These are phyloP conservation scores for Oligophagozyma castellii DNA, from an alignment of 1,139 yeast genomes.

Conservation along the genomic window DNA sequence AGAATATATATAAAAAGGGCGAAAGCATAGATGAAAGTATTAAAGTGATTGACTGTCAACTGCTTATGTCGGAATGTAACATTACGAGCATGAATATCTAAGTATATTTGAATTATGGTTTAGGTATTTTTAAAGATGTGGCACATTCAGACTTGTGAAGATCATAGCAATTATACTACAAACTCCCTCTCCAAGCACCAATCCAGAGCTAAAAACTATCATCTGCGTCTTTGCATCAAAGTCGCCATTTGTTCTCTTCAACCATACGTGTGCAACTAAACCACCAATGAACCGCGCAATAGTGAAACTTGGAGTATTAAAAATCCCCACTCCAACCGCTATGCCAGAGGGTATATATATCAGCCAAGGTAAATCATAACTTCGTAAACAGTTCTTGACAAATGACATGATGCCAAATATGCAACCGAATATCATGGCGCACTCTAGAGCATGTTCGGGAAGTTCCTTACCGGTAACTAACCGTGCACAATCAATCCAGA, in stretches of 20 bases:
- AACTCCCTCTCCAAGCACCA: constrained; percentile 88
- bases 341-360: constrained; percentile 64
- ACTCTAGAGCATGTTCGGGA: constrained; percentile 62
- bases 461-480: constrained; percentile 83
- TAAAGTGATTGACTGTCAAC: too few relatives aligned
- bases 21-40: too few relatives aligned
- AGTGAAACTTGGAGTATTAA: constrained; percentile 87
- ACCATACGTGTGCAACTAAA: constrained; percentile 50
- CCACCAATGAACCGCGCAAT: constrained; percentile 91
- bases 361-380: constrained; percentile 31
- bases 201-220: constrained; percentile 83
- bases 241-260: constrained; percentile 27
- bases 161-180: constrained; percentile 73
- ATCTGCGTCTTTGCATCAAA: constrained; percentile 41
- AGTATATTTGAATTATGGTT: too few relatives aligned
- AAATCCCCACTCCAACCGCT: constrained; percentile 93
- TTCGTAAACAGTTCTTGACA: constrained; percentile 39
- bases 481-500: constrained; percentile 94
- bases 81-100: too few relatives aligned
- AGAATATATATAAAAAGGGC: too few relatives aligned
- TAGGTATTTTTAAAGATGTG: constrained; percentile 36
- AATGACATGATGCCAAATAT: constrained; percentile 62
- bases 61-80: neutral
- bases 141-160: constrained; percentile 46
- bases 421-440: constrained; percentile 51